Conservation (phyloP, 768 basidiomycete species). For the Cytidiella melzeri region DNA sequence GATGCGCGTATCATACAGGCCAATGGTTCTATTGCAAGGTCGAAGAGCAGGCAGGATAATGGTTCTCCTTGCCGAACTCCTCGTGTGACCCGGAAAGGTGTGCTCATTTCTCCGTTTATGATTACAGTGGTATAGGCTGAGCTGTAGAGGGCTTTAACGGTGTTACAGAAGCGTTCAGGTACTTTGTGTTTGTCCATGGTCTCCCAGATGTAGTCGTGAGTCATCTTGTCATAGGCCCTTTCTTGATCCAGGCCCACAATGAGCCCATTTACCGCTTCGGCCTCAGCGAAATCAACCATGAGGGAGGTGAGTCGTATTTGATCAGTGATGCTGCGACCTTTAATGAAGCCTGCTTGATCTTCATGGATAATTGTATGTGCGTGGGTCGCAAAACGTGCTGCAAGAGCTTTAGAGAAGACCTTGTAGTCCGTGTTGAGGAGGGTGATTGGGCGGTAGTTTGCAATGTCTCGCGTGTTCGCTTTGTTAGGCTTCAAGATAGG, state of each 20-base stretch:
- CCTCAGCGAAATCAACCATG: slow-evolving; percentile 10
- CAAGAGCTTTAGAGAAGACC: slow-evolving; percentile 12
- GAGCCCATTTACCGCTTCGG: slow-evolving; percentile 6
- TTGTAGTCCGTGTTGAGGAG: slow-evolving; percentile 20
- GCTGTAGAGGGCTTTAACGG: slow-evolving; percentile 9
- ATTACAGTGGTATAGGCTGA: slow-evolving; percentile 9
- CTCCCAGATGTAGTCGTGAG: slow-evolving; percentile 14
- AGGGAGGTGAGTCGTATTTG: slow-evolving; percentile 8
- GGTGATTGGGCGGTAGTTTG: slow-evolving; percentile 16
- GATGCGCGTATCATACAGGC: slow-evolving; percentile 6
- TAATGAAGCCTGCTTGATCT: slow-evolving; percentile 17
- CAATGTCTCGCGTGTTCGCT: slow-evolving; percentile 6
- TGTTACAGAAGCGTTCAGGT: slow-evolving; percentile 7
- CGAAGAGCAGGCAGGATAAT: slow-evolving; percentile 17
- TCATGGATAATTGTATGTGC: neutral
- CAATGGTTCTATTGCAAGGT: slow-evolving; percentile 17
- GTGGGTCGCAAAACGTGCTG: slow-evolving; percentile 3
- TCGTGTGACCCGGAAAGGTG: slow-evolving; percentile 1
- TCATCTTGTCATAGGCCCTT: slow-evolving; percentile 16
- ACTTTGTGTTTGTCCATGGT: slow-evolving; percentile 1
- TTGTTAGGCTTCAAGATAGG: slow-evolving; percentile 15
- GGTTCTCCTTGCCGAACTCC: slow-evolving; percentile 20
- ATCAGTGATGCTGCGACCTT: slow-evolving; percentile 10
- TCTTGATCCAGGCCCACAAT: slow-evolving; percentile 17
- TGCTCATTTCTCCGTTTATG: slow-evolving; percentile 6